These are phyloP conservation scores for Coelastrella sp. DNA, from an alignment of 139 green algal genomes.

Conservation along the genomic window DNA sequence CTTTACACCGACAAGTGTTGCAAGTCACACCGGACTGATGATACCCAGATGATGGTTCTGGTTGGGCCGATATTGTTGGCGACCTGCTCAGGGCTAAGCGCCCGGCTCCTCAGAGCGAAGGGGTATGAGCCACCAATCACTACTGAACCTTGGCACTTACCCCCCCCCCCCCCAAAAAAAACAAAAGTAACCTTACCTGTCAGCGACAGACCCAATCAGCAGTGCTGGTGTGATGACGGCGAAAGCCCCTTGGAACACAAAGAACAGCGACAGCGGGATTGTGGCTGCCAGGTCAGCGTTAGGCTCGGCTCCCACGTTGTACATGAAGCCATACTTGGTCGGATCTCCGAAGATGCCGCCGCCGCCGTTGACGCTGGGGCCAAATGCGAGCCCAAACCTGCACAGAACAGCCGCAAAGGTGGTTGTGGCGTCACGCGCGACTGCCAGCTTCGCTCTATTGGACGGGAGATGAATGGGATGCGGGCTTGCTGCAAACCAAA, in stretches of 20 bases:
- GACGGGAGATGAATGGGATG: not conserved
- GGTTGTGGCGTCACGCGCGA: not conserved
- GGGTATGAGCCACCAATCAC: no score
- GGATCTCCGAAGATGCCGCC: slow-evolving; percentile 37
- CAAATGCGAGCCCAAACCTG: slow-evolving; percentile 38
- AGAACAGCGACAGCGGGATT: slow-evolving; percentile 49
- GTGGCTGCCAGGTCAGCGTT: slow-evolving; percentile 29
- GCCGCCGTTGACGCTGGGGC: not conserved
- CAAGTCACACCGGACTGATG: no score
- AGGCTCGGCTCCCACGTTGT: slow-evolving; percentile 38
- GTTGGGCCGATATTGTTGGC: no score
- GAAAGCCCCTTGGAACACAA: slow-evolving; percentile 52
- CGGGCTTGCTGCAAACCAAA: not conserved
- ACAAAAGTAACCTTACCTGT: slow-evolving; percentile 10
- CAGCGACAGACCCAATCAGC: slow-evolving; percentile 39
- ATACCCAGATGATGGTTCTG: no score
- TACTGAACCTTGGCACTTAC: no score
- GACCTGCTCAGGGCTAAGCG: no score
- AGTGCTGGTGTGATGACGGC: slow-evolving; percentile 46
- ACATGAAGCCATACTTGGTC: slow-evolving; percentile 4
- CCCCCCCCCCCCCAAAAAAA: no score
- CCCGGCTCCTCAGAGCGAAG: no score
- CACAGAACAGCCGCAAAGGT: not conserved
- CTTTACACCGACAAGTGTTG: no score
- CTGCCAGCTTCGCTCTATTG: not conserved